These are phyloP conservation scores for Fusarium heterosporum DNA, from an alignment of 2,329 filamentous ascomycete species.

Conservation along the genomic window DNA sequence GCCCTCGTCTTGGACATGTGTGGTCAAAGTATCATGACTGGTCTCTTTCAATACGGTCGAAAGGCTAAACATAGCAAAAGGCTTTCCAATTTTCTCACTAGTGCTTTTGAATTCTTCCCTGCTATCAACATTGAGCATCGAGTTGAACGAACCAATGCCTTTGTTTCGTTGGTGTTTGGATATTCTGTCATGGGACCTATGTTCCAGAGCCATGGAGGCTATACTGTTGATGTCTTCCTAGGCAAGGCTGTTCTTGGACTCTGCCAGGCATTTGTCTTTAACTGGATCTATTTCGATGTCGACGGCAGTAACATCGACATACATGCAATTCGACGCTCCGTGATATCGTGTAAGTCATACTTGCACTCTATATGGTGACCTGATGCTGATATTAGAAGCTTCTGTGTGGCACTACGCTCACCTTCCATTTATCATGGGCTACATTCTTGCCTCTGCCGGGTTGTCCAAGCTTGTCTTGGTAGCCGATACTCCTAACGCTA, in stretches of 20 bases:
- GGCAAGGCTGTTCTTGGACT: slow-evolving; percentile 71
- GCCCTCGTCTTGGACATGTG: slow-evolving; percentile 67
- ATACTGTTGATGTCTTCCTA: slow-evolving; percentile 66
- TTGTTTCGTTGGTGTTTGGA: slow-evolving; percentile 73
- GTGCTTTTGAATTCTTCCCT: slow-evolving; percentile 68
- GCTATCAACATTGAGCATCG: slow-evolving; percentile 75
- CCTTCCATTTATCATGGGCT: slow-evolving; percentile 72
- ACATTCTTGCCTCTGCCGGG: slow-evolving; percentile 68
- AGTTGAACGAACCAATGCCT: slow-evolving; percentile 72
- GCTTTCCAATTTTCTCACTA: slow-evolving; percentile 46
- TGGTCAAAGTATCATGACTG: slow-evolving; percentile 57
- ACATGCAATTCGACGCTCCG: slow-evolving; percentile 70
- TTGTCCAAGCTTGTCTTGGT: slow-evolving; percentile 70
- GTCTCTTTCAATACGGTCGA: slow-evolving; percentile 51
- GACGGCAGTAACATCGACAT: slow-evolving; percentile 66
- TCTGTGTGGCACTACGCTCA: slow-evolving; percentile 67
- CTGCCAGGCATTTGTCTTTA: slow-evolving; percentile 68
- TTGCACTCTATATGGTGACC: not conserved
- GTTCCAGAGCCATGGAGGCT: slow-evolving; percentile 63
- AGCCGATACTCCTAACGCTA: slow-evolving; percentile 63
- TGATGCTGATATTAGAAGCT: slow-evolving; percentile 49
- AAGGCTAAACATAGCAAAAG: slow-evolving; percentile 31
- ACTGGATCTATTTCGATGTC: slow-evolving; percentile 74
- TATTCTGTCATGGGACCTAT: slow-evolving; percentile 72
- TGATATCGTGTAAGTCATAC: slow-evolving; percentile 53